phyloP scores from a whole-genome alignment of 768 basidiomycete species.

The Pleurotus platypus region DNA sequence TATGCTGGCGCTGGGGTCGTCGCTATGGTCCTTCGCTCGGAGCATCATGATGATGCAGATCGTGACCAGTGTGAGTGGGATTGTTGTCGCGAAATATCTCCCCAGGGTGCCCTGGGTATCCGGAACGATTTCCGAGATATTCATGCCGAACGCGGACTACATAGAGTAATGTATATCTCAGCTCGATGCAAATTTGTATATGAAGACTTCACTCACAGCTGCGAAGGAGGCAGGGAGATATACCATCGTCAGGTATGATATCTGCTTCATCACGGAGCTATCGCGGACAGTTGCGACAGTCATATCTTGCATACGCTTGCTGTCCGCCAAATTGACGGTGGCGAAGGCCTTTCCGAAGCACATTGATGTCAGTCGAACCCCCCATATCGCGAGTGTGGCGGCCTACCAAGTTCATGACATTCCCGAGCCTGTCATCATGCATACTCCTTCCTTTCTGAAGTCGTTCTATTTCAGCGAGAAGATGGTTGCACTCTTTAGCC shows the following conservation, averaged over 20 bases:
- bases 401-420: conserved; percentile 48
- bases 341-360: conserved; percentile 34
- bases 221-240: conserved; percentile 43
- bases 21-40: conserved; percentile 31
- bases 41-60: conserved; percentile 56
- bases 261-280: conserved; percentile 30
- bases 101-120: conserved; percentile 33
- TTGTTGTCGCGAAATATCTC: conserved; percentile 38
- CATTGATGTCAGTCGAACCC: neutral
- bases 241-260: conserved; percentile 46
- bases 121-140: conserved; percentile 18
- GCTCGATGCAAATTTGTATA: too few relatives aligned
- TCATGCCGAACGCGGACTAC: conserved; percentile 37
- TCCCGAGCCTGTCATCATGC: conserved; percentile 48
- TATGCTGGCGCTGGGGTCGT: neutral
- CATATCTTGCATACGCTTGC: conserved; percentile 35
- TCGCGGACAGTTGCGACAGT: conserved; percentile 36
- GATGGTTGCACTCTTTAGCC: conserved; percentile 42
- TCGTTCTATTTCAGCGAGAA: conserved; percentile 48
- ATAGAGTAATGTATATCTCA: too few relatives aligned
- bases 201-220: conserved; percentile 15
- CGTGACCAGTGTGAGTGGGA: conserved; percentile 45
- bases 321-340: conserved; percentile 45
- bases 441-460: conserved; percentile 34
- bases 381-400: too few relatives aligned